A percentile compares a stretch with the other conserved stretches of the same genome.
Evolutionary conservation across 192 early-diverging fungal species (phyloP).

Genomic region (Mortierella antarctica): DNA sequence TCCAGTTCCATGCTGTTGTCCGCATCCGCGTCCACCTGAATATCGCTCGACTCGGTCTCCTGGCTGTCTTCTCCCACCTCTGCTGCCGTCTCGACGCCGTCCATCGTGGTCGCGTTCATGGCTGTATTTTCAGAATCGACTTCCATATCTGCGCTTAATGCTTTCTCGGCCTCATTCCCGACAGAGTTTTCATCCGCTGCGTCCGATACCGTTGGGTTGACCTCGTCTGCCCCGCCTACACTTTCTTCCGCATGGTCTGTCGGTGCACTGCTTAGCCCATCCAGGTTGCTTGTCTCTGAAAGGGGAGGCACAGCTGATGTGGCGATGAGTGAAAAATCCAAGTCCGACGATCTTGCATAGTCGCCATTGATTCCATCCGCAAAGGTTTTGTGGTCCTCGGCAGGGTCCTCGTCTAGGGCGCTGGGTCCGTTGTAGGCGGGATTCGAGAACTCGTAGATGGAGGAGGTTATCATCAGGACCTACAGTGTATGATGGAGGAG

Average conservation of each 20-base stretch:
- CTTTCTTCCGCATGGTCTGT: neutral
- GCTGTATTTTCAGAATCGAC: neutral
- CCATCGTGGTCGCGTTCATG: conserved; percentile 3
- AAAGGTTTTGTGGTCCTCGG: neutral
- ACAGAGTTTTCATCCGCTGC: neutral
- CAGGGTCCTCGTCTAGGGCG: conserved; percentile 29
- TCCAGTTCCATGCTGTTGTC: conserved; percentile 25
- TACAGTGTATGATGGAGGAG: neutral
- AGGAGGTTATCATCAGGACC: conserved; percentile 53
- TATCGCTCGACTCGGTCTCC: neutral
- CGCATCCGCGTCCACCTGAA: neutral
- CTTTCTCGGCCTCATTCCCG: conserved; percentile 2
- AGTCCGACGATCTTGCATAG: conserved; percentile 8
- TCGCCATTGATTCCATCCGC: conserved; percentile 14
- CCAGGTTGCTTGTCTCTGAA: too few species aligned
- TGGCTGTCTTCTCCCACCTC: neutral
- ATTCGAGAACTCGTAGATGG: conserved; percentile 45
- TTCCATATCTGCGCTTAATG: conserved; percentile 5
- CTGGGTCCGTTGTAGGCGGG: conserved; percentile 40
- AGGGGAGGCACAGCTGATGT: neutral
- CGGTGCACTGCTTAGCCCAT: too few species aligned
- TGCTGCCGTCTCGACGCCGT: conserved; percentile 18
- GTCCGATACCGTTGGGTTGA: neutral
- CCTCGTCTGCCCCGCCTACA: neutral
- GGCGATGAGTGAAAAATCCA: conserved; percentile 28